These are phyloP conservation scores for Cyclocybe aegerita DNA, from an alignment of 768 basidiomycete species.

Conservation along the genomic window DNA sequence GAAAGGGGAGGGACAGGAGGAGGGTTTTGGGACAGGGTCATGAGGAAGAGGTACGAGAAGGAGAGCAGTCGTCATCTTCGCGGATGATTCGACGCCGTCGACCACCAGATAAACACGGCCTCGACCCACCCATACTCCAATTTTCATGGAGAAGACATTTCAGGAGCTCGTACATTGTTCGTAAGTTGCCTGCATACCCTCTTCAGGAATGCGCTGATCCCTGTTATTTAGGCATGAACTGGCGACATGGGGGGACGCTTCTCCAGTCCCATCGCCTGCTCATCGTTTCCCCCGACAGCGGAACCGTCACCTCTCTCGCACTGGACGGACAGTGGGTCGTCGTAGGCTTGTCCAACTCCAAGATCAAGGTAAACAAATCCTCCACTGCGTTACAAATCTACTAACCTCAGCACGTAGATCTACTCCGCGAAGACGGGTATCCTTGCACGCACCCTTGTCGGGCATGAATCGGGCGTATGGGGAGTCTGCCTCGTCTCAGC, in stretches of 20 bases:
- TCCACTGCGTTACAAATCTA: no score
- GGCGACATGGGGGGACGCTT: slow-evolving; percentile 73
- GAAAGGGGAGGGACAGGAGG: slow-evolving; percentile 1
- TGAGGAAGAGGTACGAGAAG: not conserved
- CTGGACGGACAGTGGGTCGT: slow-evolving; percentile 84
- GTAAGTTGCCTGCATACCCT: slow-evolving; percentile 37
- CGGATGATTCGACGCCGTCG: not conserved
- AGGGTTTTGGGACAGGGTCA: not conserved
- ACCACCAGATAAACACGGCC: not conserved
- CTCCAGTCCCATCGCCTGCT: slow-evolving; percentile 63
- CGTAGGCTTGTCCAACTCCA: slow-evolving; percentile 83
- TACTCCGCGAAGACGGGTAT: slow-evolving; percentile 62
- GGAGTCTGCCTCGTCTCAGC: slow-evolving; percentile 70
- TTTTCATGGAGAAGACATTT: slow-evolving; percentile 74
- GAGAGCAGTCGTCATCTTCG: not conserved
- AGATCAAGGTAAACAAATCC: slow-evolving; percentile 78
- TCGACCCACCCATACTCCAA: slow-evolving; percentile 3
- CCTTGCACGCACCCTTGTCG: slow-evolving; percentile 72
- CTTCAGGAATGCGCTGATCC: not conserved
- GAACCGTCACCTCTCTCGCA: slow-evolving; percentile 76
- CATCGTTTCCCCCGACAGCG: slow-evolving; percentile 19
- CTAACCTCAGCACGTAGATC: no score
- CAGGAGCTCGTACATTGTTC: slow-evolving; percentile 67
- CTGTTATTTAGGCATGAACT: slow-evolving; percentile 62
- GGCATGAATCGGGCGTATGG: slow-evolving; percentile 93